These are phyloP conservation scores for Sphaceloma murrayae DNA, from an alignment of 2,329 filamentous ascomycete species.

Conservation along the genomic window DNA sequence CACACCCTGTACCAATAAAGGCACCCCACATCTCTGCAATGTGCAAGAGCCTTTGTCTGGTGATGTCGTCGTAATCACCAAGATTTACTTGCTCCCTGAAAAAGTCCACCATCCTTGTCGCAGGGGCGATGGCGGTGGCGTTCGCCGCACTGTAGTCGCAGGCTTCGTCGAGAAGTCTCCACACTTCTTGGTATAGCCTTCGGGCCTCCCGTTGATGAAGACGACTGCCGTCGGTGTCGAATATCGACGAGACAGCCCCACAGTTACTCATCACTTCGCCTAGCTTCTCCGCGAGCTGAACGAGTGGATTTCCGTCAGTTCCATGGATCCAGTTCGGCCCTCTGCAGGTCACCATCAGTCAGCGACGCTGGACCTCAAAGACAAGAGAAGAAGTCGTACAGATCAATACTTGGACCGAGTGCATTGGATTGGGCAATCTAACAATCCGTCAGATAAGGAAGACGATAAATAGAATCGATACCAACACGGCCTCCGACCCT, in stretches of 20 bases:
- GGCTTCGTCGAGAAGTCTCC: background rate
- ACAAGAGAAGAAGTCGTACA: too few species aligned
- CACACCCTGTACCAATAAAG: conserved; percentile 55
- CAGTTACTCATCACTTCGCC: conserved; percentile 41
- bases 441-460: too few species aligned
- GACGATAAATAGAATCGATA: background rate
- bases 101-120: background rate
- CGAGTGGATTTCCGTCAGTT: conserved; percentile 55
- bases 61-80: conserved; percentile 41
- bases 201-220: background rate
- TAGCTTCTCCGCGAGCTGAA: conserved; percentile 53
- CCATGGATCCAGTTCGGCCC: conserved; percentile 54
- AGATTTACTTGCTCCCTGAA: background rate
- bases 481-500: background rate
- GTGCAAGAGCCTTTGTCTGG: conserved; percentile 39
- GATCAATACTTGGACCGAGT: background rate
- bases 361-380: too few species aligned
- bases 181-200: background rate
- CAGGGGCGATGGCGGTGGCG: background rate
- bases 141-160: background rate
- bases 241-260: conserved; percentile 32
- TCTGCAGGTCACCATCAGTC: too few species aligned
- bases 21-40: conserved; percentile 57
- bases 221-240: background rate
- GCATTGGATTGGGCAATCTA: background rate